Percentiles rank a stretch among this genome's conserved stretches.
Conservation (phyloP, 2,329 filamentous ascomycete genomes). For the Thielaviopsis punctulata region DNA sequence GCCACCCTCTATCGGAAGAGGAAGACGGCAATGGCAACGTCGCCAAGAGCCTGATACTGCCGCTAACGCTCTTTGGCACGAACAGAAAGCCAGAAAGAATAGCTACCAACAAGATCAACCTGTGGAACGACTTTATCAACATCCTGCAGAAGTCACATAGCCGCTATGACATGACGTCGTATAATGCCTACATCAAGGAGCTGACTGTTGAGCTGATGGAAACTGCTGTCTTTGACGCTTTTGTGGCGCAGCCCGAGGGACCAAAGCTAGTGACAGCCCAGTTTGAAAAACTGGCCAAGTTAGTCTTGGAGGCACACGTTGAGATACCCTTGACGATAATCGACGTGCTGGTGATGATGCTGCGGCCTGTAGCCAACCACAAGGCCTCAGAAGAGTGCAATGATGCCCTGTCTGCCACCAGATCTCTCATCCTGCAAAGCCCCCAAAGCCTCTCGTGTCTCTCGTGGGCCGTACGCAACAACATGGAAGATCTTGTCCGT, state of each 20-base stretch:
- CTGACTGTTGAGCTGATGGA: background rate
- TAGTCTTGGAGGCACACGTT: background rate
- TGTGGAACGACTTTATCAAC: background rate
- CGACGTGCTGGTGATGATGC: background rate
- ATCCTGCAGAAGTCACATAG: background rate
- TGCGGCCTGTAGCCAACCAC: too few species aligned
- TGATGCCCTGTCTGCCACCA: too few species aligned
- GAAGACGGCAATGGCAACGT: too few species aligned
- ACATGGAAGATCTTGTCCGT: background rate
- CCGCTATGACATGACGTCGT: background rate
- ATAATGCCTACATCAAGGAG: background rate
- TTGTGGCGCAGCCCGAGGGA: background rate
- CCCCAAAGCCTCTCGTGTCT: background rate
- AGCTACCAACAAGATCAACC: too few species aligned
- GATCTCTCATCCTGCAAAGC: too few species aligned
- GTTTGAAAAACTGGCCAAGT: background rate
- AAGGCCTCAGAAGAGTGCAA: too few species aligned
- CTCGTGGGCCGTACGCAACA: background rate
- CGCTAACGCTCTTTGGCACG: background rate
- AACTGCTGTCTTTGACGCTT: background rate
- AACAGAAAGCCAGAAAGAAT: background rate
- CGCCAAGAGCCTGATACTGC: background rate
- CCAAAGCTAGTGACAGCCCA: background rate
- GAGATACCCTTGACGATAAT: background rate
- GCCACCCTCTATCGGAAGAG: too few species aligned